Conservation (phyloP, 2,329 filamentous ascomycete genomes). For the Apiospora hydei region DNA sequence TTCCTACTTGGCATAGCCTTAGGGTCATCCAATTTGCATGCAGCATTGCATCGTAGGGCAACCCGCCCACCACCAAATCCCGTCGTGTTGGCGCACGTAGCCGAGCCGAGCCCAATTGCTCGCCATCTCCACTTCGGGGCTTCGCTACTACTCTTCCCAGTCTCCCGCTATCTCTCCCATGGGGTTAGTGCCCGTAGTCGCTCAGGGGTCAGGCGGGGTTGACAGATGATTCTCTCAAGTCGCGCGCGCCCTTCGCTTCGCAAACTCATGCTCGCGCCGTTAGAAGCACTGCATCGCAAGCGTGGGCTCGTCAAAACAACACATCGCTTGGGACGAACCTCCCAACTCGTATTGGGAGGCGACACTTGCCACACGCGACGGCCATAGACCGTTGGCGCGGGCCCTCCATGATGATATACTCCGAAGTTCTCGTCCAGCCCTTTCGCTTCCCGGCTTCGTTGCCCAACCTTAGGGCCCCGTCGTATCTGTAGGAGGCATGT, state of each 20-base stretch:
- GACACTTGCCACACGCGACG: background rate
- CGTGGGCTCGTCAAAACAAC: background rate
- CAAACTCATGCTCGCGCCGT: background rate
- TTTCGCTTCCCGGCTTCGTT: background rate
- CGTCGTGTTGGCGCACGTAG: background rate
- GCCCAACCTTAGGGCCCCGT: background rate
- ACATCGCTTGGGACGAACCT: background rate
- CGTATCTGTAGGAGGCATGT: background rate
- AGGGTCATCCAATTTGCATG: background rate
- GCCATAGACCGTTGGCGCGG: background rate
- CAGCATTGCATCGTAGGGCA: background rate
- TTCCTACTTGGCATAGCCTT: background rate
- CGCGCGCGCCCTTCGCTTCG: background rate
- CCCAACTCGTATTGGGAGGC: background rate
- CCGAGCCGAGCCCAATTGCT: background rate
- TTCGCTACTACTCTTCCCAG: background rate
- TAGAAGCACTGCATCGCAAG: background rate
- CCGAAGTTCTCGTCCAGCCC: background rate
- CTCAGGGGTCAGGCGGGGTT: slow-evolving; percentile 16
- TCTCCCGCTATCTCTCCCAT: background rate
- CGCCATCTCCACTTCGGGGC: slow-evolving; percentile 1
- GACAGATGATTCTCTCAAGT: background rate
- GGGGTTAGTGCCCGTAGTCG: slow-evolving; percentile 7
- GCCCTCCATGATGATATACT: background rate
- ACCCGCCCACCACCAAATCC: too few relatives aligned